phyloP scores from a whole-genome alignment of 2,329 filamentous ascomycete genomes.

The Neopestalotiopsis sp. region DNA sequence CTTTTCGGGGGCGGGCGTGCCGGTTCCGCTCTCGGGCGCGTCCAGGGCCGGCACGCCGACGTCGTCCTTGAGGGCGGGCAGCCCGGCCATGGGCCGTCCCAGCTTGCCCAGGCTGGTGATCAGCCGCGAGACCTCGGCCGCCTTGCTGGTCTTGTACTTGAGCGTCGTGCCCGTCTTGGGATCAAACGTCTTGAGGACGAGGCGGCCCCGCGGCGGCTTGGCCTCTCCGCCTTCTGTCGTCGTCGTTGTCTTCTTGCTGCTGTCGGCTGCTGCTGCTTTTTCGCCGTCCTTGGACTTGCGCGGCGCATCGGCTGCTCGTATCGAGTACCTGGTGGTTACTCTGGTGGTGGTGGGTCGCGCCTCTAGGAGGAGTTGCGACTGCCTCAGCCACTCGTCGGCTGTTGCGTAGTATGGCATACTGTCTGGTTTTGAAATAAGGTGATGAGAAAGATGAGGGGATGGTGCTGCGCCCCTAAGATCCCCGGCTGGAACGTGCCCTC shows the following conservation, averaged over 20 bases:
- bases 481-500: not conserved
- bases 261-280: constrained; percentile 14
- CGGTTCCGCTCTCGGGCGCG: constrained; percentile 40
- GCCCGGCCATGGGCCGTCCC: constrained; percentile 69
- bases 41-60: constrained; percentile 41
- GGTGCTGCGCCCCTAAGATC: not conserved
- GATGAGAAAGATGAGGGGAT: not conserved
- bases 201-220: constrained; percentile 63
- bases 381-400: constrained; percentile 88
- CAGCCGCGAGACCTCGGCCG: constrained; percentile 84
- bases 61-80: constrained; percentile 49
- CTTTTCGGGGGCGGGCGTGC: constrained; percentile 33
- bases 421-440: constrained; percentile 1
- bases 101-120: constrained; percentile 78
- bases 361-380: constrained; percentile 84
- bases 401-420: constrained; percentile 81
- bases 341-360: constrained; percentile 83
- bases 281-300: constrained; percentile 31
- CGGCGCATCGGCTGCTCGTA: constrained; percentile 40
- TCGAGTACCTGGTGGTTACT: constrained; percentile 91
- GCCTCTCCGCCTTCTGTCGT: constrained; percentile 32
- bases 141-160: constrained; percentile 91
- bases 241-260: constrained; percentile 26
- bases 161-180: constrained; percentile 79
- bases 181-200: constrained; percentile 90